A percentile compares a stretch with the other conserved stretches of the same genome.
These are phyloP conservation scores for Biscutella laevigata DNA, from an alignment of 441 rosid genomes.

Conservation along the genomic window DNA sequence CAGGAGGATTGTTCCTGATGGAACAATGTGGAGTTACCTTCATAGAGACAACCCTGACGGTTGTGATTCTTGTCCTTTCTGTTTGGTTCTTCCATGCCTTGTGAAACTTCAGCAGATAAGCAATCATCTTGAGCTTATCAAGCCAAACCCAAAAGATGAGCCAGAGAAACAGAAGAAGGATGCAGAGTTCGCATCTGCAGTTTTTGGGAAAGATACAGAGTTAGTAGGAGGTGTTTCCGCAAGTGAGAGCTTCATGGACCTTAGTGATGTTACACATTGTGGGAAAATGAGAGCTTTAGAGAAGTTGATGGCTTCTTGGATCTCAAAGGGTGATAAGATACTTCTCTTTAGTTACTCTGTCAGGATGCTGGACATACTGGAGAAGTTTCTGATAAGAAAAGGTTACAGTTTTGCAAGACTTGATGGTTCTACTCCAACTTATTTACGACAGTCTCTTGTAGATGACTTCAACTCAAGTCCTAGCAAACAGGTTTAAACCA, in stretches of 20 bases:
- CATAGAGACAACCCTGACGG: constrained; percentile 81
- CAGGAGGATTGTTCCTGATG: constrained; percentile 75
- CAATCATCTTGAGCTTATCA: constrained; percentile 90
- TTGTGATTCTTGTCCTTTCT: constrained; percentile 91
- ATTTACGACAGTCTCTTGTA: constrained; percentile 70
- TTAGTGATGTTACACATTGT: constrained; percentile 76
- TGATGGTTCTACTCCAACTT: constrained; percentile 87
- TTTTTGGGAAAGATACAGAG: constrained; percentile 71
- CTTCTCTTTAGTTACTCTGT: constrained; percentile 92
- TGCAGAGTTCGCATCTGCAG: constrained; percentile 71
- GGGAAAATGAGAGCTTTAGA: constrained; percentile 92
- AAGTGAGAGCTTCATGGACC: constrained; percentile 71
- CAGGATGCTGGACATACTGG: constrained; percentile 89
- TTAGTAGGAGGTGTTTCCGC: constrained; percentile 70
- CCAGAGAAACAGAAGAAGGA: constrained; percentile 80
- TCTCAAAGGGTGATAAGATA: constrained; percentile 73
- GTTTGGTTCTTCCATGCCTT: constrained; percentile 92
- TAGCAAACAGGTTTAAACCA: constrained; percentile 61
- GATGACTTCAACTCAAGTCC: constrained; percentile 89
- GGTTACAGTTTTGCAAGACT: constrained; percentile 84
- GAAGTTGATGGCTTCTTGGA: constrained; percentile 78
- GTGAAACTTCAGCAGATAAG: constrained; percentile 94
- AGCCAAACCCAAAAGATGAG: constrained; percentile 86
- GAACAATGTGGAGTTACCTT: constrained; percentile 80
- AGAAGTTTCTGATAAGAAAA: constrained; percentile 77